Base-by-base conservation (phyloP, 441 rosid species). In the Croton setiger region DNA sequence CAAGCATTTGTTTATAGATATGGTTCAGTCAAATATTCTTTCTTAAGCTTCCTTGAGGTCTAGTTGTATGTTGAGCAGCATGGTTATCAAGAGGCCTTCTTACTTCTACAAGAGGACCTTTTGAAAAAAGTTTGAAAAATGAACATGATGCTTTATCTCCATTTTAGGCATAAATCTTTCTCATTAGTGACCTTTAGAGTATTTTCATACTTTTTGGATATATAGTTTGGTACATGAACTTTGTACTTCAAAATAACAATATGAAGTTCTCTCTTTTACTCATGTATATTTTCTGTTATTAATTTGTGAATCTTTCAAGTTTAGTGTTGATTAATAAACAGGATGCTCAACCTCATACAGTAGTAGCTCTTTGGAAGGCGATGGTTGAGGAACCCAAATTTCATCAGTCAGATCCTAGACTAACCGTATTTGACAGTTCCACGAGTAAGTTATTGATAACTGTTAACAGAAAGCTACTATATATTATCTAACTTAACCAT, bases 371-470 rank as follows among this genome's bases (percentile, higher is more conserved):
- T 72, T 84, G 86, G 80, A 83, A 87, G 69, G 83, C 85, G 48
- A 79, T 81, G 72, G 69, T 87, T 75, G 88, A 83, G 76, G 91
- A 77, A 56, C 83, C 85, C 73, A 83, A 83, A 68, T 83, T 85
- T 68, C 77, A 74, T 39, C 78, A 76, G 48, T 51, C 81, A 2
- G 84, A 85, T 77, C 73, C 87, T 21, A 63, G 69, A 27, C 72
- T 87, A 65, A 62, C 63, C 63, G 74, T 85, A 68, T 63, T 76
- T 57, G 84, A 87, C 67, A 75, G 78, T 68, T 61, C 84, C 35
- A 75, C 85, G 47, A 83, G 91, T 86, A 81, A 83, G 61, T 74
- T 62, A 33, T 48, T 48, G 52, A 48, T 17, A 17, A 15, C 37
- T 56, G 44, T 36, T 33, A 5, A 17, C 61, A 33, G 57, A 60